Base-by-base conservation (phyloP, 208 protist species). In the Acanthamoeba healyi region DNA sequence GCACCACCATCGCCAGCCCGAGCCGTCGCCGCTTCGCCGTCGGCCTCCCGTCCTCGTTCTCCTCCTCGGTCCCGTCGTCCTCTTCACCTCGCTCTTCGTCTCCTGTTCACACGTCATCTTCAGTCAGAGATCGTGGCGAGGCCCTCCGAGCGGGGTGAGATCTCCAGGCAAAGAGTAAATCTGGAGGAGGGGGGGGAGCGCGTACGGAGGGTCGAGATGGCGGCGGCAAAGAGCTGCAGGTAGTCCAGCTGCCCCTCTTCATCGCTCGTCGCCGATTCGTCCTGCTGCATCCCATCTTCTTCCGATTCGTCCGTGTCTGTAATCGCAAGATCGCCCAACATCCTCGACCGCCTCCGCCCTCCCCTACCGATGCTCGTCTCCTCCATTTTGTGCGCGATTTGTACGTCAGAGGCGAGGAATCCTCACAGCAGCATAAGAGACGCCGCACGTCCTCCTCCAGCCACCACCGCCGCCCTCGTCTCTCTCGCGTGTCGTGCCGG, bases 161-260 rank as follows among this genome's bases (percentile, higher is more conserved):
- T 14, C 15, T 32, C n/a, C 10, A 14, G 10, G 12, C 10, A 38
- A 19, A 29, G 63, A 29, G 34, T 36, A n/a, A 17, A 5, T 56
- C 9, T 61, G 19, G 14, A n/a, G 51, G 10, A 4, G 12, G 9
- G 12, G 4, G 9, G 44, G n/a, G 1, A 15, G 22, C n/a, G 29
- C 61, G 77, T 58, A 86, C 77, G 77, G 6, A 86, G 77, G 7
- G 77, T 9, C 44, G 77, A 51, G 19, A 86, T 86, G 42, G 77
- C 38, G 15, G 77, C 38, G 36, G 77, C 77, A 51, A 86, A 38
- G 42, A 58, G n/a, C 6, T 61, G 77, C 17, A 86, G 77, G 44
- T 86, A 38, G 42, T 86, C 77, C n/a, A 77, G 0, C 70, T 79
- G 29, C 29, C 42, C 77, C 6, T 86, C 77, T 29, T 36, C 44